These are phyloP conservation scores for Phytopythium kandeliae DNA, from an alignment of 352 stramenopile species.

Conservation along the genomic window DNA sequence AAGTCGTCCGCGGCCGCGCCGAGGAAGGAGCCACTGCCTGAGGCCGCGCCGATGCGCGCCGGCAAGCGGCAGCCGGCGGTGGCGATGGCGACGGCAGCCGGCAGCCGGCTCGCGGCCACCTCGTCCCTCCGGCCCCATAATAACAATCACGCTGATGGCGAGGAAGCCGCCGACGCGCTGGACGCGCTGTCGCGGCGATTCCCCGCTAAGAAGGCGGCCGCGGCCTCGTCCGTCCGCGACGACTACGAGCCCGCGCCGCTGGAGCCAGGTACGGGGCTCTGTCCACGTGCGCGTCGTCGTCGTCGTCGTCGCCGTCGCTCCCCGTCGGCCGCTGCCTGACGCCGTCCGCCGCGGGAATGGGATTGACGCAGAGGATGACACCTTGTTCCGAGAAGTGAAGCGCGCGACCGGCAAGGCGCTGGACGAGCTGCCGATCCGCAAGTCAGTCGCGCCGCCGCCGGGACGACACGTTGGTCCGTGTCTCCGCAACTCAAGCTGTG, in stretches of 20 bases:
- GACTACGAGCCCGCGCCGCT: constrained; percentile 19
- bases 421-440: constrained; percentile 55
- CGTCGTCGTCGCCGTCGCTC: too few species aligned
- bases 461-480: constrained; percentile 41
- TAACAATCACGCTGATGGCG: constrained; percentile 41
- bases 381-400: constrained; percentile 80
- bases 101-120: constrained; percentile 11
- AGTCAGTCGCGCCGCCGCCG: constrained; percentile 10
- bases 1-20: constrained; percentile 16
- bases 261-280: constrained; percentile 53
- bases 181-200: constrained; percentile 63
- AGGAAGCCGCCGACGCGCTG: constrained; percentile 35
- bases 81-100: constrained; percentile 10
- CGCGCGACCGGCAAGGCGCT: constrained; percentile 60
- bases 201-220: constrained; percentile 45
- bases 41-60: constrained; percentile 7
- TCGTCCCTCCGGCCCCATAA: constrained; percentile 22
- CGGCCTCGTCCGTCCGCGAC: constrained; percentile 12
- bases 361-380: constrained; percentile 59
- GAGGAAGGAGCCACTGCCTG: constrained; percentile 15
- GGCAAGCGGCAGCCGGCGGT: constrained; percentile 13
- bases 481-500: constrained; percentile 65
- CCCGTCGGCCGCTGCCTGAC: too few species aligned
- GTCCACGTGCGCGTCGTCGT: too few species aligned
- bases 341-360: too few species aligned